A percentile compares a stretch with the other conserved stretches of the same genome.
Conservation (phyloP, 2,329 filamentous ascomycete genomes). For the Pseudonectria buxi region DNA sequence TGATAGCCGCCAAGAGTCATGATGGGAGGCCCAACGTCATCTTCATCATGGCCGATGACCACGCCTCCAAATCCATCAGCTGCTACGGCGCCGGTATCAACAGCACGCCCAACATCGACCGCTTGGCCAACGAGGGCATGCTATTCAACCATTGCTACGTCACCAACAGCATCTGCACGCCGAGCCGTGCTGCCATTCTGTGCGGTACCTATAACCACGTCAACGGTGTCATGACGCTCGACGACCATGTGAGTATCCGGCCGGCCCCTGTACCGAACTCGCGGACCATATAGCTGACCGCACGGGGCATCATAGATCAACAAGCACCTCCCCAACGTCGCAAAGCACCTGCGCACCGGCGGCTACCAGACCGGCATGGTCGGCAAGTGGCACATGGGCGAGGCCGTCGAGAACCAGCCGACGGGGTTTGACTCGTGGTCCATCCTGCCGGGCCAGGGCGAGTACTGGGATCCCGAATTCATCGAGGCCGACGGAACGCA, state of each 20-base stretch:
- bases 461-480: slow-evolving; percentile 45
- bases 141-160: slow-evolving; percentile 48
- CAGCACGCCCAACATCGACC: slow-evolving; percentile 43
- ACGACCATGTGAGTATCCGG: slow-evolving; percentile 25
- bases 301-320: slow-evolving; percentile 31
- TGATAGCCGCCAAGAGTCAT: slow-evolving; percentile 1
- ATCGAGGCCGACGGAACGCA: slow-evolving; percentile 32
- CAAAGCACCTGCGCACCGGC: slow-evolving; percentile 39
- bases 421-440: slow-evolving; percentile 46
- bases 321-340: slow-evolving; percentile 43
- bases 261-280: too few species aligned
- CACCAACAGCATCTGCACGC: slow-evolving; percentile 47
- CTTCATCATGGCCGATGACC: slow-evolving; percentile 51
- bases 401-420: slow-evolving; percentile 38
- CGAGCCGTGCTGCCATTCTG: slow-evolving; percentile 42
- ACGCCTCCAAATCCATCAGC: slow-evolving; percentile 43
- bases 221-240: slow-evolving; percentile 44
- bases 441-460: slow-evolving; percentile 45
- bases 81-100: slow-evolving; percentile 46
- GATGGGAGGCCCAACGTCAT: slow-evolving; percentile 24
- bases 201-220: slow-evolving; percentile 47
- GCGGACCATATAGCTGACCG: too few species aligned
- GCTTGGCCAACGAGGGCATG: slow-evolving; percentile 43
- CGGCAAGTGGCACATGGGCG: slow-evolving; percentile 48
- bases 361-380: slow-evolving; percentile 47